Evolutionary conservation across 345 rosid species (phyloP), one percentile per base, ranked within the genome.

Genomic region (Dipteronia sinensis): DNA sequence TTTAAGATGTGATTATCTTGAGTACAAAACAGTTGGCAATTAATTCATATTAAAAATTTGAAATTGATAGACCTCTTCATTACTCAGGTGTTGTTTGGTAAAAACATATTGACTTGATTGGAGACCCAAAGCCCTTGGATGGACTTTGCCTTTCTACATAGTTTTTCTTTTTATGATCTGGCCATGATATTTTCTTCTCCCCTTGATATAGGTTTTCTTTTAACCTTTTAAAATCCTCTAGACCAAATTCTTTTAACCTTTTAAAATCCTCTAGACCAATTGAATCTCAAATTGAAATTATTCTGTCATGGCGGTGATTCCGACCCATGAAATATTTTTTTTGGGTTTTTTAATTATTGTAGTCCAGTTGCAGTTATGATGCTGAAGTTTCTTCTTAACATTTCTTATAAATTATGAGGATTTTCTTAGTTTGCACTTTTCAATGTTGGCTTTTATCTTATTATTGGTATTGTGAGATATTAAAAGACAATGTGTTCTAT

Each of bases 351-450:
- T 31, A 71, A 25, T 29, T 29, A 31, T 34, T 19, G 31, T 31
- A 13, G 11, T 16, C 72, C 27, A 53, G 12, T 10, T 71, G 46
- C 46, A 12, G 38, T 55, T 19, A 38, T n/a, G 66, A 59, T 58
- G 15, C 31, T 40, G 7, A 72, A 71, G 22, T 59, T 2, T 61
- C 68, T 73, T 73, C 16, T 9, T 72, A 42, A 61, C 75, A 19
- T 61, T 42, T 46, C 55, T 10, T 42, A 46, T 44, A 42, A 63
- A 17, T 44, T 42, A 62, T 42, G 19, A 73, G 1, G 16, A 69
- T 46, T 74, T 65, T 76, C 75, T 3, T 65, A 59, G 15, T 69
- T 70, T 31, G n/a, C n/a, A n/a, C n/a, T n/a, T 34, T 68, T 65
- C 29, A 31, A 3, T 46, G 55, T 8, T 56, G 55, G 58, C 47